These are phyloP conservation scores for Coemansia sp. DNA, from an alignment of 192 early-diverging fungal genomes.

Conservation along the genomic window DNA sequence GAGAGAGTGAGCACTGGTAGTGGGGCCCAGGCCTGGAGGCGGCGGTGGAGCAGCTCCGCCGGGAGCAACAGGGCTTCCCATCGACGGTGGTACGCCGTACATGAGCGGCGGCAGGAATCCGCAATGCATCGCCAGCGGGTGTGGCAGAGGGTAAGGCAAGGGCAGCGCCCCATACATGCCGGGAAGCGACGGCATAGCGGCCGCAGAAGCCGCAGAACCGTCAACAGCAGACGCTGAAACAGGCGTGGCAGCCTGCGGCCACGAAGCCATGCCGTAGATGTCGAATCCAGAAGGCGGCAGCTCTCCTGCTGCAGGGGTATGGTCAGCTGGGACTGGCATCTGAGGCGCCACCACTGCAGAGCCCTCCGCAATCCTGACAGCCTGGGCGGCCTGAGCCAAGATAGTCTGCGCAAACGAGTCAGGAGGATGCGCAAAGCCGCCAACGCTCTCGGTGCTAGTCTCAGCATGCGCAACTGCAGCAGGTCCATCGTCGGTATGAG, in stretches of 20 bases:
- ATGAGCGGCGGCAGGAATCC: constrained; percentile 52
- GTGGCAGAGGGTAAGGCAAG: constrained; percentile 32
- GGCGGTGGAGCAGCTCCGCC: constrained; percentile 4
- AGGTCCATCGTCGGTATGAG: neutral
- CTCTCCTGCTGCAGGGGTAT: neutral
- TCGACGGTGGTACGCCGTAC: constrained; percentile 32
- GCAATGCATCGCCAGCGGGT: constrained; percentile 45
- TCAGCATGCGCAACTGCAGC: neutral
- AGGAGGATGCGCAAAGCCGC: constrained; percentile 34
- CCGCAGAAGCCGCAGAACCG: neutral
- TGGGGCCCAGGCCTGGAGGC: neutral
- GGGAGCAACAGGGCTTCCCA: constrained; percentile 13
- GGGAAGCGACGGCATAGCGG: constrained; percentile 12
- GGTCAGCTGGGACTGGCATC: constrained; percentile 30
- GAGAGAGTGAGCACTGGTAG: neutral
- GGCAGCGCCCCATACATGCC: constrained; percentile 45
- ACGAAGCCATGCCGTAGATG: constrained; percentile 12
- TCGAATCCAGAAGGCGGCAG: constrained; percentile 27
- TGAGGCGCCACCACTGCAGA: neutral
- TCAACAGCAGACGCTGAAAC: neutral
- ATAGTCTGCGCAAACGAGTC: neutral
- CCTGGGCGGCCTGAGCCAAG: neutral
- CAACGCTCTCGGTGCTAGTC: constrained; percentile 16
- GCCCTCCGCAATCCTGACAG: neutral
- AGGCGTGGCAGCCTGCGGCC: neutral